Percentiles rank a stretch among this genome's conserved stretches.
Conservation (phyloP, 2,329 filamentous ascomycete genomes). For the Sporothrix pallida region DNA sequence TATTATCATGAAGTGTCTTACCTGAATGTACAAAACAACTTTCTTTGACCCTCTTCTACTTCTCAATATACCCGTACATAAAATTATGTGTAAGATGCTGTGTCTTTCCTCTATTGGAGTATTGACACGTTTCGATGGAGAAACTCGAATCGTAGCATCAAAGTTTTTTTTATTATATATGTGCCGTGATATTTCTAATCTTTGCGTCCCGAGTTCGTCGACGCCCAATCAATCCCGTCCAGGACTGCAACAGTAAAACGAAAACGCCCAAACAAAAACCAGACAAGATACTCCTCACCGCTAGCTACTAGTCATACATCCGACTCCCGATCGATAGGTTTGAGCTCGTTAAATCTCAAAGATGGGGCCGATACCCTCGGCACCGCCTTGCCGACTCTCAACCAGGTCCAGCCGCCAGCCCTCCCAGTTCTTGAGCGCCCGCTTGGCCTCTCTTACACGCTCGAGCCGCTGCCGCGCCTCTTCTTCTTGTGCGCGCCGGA, state of each 20-base stretch:
- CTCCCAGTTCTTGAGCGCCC: constrained; percentile 69
- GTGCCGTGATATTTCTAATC: neutral
- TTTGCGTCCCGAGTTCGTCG: too few species aligned
- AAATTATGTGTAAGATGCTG: too few species aligned
- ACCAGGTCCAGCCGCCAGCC: constrained; percentile 71
- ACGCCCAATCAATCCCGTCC: too few species aligned
- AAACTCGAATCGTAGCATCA: too few species aligned
- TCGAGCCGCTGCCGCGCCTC: constrained; percentile 65
- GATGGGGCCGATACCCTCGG: constrained; percentile 66
- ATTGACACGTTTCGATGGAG: too few species aligned
- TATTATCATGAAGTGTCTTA: too few species aligned
- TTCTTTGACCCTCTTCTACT: too few species aligned
- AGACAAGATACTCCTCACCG: neutral
- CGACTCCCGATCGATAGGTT: neutral
- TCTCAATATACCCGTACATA: too few species aligned
- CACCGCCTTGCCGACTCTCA: constrained; percentile 62
- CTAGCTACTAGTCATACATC: neutral
- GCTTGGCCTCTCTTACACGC: constrained; percentile 68
- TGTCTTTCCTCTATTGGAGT: too few species aligned
- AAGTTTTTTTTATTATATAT: neutral
- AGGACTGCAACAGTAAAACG: neutral
- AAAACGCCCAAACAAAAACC: neutral
- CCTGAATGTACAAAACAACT: too few species aligned
- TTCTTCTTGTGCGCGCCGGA: constrained; percentile 66
- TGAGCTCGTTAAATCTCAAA: constrained; percentile 61